Evolutionary conservation across 805 yeast genomes (phyloP), one percentile per base, ranked within the genome.

Genomic region (Candida insectorum): DNA sequence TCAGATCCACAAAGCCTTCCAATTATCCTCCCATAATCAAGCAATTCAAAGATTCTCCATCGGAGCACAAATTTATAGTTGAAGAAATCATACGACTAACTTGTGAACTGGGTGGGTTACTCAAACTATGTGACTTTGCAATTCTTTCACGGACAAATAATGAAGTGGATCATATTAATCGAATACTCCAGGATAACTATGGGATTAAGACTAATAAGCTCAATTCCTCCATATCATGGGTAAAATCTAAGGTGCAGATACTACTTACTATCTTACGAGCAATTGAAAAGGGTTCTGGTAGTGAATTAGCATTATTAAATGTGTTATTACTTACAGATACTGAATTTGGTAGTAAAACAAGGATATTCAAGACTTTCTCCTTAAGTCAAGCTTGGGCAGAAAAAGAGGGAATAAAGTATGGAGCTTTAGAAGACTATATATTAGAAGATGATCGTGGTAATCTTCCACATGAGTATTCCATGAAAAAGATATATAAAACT

Each of bases 91-190:
- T 59, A 5, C 41, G 75, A 23, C 40, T 77, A 5, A 51, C 69
- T 0, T 42, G 56, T 4, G 50, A 59, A 12, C 69, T 73, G 46
- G 60, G 69, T 6, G 74, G 73, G 0, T 35, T 49, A 3, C 52
- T 75, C 12, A 54, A 57, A 17, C 69, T 65, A 0, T 53, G 59
- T 6, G 81, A 81, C 48, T 65, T 81, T 47, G 71, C 76, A 0
- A 54, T 81, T 3, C 47, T 81, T 19, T 61, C 78, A 0, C 58
- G 74, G 32, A 65, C 81, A 0, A 81, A 81, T 46, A 54, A 54
- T 11, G 77, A 75, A 30, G 48, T 79, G 6, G 62, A 65, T 9
- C 42, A 53, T 0, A 50, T 76, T 0, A 57, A 56, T 18, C 56
- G 54, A 13, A 51, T 59, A 19, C 54, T 80, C 4, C 16, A 17